Conservation (phyloP, 228 moss, liverwort and hornwort species). For the Sphagnum magellanicum region DNA sequence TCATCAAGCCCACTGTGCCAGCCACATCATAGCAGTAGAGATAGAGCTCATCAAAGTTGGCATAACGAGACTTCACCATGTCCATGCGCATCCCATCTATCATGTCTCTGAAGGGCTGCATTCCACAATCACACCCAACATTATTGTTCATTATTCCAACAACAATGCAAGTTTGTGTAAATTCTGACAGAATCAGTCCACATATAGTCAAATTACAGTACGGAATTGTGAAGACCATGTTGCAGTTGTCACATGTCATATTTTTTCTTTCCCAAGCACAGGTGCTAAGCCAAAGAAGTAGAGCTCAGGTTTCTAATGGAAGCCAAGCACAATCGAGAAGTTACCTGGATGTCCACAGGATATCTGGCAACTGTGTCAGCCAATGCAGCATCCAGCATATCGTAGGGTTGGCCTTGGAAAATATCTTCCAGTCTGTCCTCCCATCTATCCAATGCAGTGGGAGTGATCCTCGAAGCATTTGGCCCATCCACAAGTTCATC, state of each 20-base stretch:
- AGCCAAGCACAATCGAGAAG: neutral
- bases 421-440: slow-evolving; percentile 88
- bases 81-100: slow-evolving; percentile 99
- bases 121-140: neutral
- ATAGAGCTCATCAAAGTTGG: slow-evolving; percentile 82
- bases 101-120: slow-evolving; percentile 95
- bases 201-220: too few species aligned
- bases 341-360: slow-evolving; percentile 93
- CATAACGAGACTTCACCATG: slow-evolving; percentile 77
- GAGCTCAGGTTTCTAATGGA: neutral
- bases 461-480: slow-evolving; percentile 86
- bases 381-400: slow-evolving; percentile 91
- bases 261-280: too few species aligned
- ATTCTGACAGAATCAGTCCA: too few species aligned
- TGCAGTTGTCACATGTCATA: too few species aligned
- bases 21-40: slow-evolving; percentile 96
- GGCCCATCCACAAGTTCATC: slow-evolving; percentile 96
- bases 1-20: slow-evolving; percentile 96
- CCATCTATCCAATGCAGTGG: slow-evolving; percentile 93
- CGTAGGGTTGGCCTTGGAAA: slow-evolving; percentile 87
- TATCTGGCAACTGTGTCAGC: slow-evolving; percentile 73
- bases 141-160: too few species aligned
- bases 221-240: too few species aligned
- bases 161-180: too few species aligned
- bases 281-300: neutral